Percentiles rank a stretch among this genome's conserved stretches.
phyloP scores from a whole-genome alignment of 1,284 basidiomycete species.

The Blastosporella zonata region DNA sequence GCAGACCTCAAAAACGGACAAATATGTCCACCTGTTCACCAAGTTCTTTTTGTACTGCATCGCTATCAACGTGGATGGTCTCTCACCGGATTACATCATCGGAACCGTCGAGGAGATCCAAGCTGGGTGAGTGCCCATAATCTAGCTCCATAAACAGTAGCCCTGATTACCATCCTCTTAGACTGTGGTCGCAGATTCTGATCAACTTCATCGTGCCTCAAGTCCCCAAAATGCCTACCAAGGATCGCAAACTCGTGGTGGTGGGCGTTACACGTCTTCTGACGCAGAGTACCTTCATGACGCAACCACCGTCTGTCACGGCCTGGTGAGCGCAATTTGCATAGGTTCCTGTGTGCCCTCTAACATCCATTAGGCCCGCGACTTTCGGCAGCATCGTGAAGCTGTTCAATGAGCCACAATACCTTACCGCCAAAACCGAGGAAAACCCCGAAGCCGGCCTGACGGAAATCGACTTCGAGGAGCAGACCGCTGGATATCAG shows the following conservation, averaged over 20 bases:
- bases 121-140: slow-evolving; percentile 57
- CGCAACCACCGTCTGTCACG: slow-evolving; percentile 58
- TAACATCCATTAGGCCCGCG: slow-evolving; percentile 49
- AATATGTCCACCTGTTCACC: slow-evolving; percentile 83
- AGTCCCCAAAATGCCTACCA: slow-evolving; percentile 74
- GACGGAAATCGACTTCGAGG: slow-evolving; percentile 86
- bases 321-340: slow-evolving; percentile 57
- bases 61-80: slow-evolving; percentile 72
- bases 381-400: slow-evolving; percentile 74
- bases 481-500: slow-evolving; percentile 88
- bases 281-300: slow-evolving; percentile 68
- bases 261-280: slow-evolving; percentile 85
- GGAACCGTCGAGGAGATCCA: slow-evolving; percentile 82
- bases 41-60: slow-evolving; percentile 76
- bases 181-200: slow-evolving; percentile 84
- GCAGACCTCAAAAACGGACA: slow-evolving; percentile 88
- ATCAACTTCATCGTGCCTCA: slow-evolving; percentile 81
- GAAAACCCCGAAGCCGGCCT: slow-evolving; percentile 64
- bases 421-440: slow-evolving; percentile 51
- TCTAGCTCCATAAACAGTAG: neutral
- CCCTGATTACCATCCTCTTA: slow-evolving; percentile 28
- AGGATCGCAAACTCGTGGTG: slow-evolving; percentile 81
- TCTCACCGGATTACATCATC: slow-evolving; percentile 79
- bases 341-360: neutral
- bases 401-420: slow-evolving; percentile 73